A percentile compares a stretch with the other conserved stretches of the same genome.
phyloP scores from a whole-genome alignment of 2,329 filamentous ascomycete species.

The Dactylellina haptotyla region DNA sequence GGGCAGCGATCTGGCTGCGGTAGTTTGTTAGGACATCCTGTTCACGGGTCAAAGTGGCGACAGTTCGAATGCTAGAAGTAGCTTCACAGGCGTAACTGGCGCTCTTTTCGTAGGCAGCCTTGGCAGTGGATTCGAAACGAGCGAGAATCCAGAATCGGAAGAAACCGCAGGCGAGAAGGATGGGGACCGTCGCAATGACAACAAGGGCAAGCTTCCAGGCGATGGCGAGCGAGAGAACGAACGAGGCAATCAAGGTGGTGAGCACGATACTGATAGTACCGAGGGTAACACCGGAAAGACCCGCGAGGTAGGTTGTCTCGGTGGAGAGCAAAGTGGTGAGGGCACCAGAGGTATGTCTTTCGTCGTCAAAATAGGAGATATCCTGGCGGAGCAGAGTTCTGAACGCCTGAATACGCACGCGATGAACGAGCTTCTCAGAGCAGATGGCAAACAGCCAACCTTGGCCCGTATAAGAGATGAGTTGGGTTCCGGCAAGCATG shows the following conservation, averaged over 20 bases:
- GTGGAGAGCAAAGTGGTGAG: constrained; percentile 89
- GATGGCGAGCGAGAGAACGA: constrained; percentile 75
- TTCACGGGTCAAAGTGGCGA: constrained; percentile 89
- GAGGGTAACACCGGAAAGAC: constrained; percentile 85
- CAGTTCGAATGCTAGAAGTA: constrained; percentile 91
- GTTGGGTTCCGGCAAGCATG: constrained; percentile 79
- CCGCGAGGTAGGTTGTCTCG: constrained; percentile 87
- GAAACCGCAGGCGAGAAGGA: constrained; percentile 83
- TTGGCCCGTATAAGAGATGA: constrained; percentile 74
- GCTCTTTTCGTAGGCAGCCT: constrained; percentile 79
- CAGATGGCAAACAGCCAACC: constrained; percentile 82
- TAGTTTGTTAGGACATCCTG: constrained; percentile 80
- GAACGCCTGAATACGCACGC: constrained; percentile 84
- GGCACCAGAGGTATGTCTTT: constrained; percentile 88
- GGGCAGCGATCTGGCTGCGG: constrained; percentile 71
- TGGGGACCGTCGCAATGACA: constrained; percentile 79
- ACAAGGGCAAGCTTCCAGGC: constrained; percentile 91
- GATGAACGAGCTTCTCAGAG: constrained; percentile 85
- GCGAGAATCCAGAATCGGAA: constrained; percentile 86
- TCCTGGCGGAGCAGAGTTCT: constrained; percentile 90
- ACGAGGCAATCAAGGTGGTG: constrained; percentile 81
- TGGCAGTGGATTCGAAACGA: constrained; percentile 80
- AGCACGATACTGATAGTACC: constrained; percentile 83
- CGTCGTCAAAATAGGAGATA: constrained; percentile 87
- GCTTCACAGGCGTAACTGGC: constrained; percentile 92